Conservation (phyloP, 805 yeast genomes). For the Pichia manshurica region DNA sequence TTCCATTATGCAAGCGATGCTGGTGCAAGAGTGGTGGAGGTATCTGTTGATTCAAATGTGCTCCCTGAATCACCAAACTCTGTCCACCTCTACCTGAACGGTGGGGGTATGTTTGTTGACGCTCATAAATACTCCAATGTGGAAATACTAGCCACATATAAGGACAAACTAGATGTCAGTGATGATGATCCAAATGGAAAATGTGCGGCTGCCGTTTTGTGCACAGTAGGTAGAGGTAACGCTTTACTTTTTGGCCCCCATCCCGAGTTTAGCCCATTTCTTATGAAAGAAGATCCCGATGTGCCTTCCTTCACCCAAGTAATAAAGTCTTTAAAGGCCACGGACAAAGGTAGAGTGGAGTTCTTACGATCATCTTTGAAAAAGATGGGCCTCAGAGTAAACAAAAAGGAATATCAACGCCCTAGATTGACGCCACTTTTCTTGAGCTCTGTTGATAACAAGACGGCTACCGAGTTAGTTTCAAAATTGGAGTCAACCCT, state of each 20-base stretch:
- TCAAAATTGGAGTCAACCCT: slow-evolving; percentile 26
- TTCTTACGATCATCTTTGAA: slow-evolving; percentile 54
- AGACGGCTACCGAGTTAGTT: slow-evolving; percentile 30
- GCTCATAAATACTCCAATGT: slow-evolving; percentile 57
- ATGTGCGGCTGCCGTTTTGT: slow-evolving; percentile 67
- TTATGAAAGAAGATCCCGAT: slow-evolving; percentile 33
- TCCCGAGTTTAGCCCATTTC: slow-evolving; percentile 71
- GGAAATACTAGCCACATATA: slow-evolving; percentile 68
- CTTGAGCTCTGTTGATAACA: slow-evolving; percentile 39
- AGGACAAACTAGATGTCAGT: slow-evolving; percentile 48
- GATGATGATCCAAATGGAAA: slow-evolving; percentile 22
- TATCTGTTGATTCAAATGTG: slow-evolving; percentile 35
- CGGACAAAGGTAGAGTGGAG: slow-evolving; percentile 43
- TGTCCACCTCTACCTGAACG: slow-evolving; percentile 60
- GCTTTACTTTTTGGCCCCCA: slow-evolving; percentile 82
- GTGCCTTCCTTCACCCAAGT: slow-evolving; percentile 29
- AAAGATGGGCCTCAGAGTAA: slow-evolving; percentile 66
- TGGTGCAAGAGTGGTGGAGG: slow-evolving; percentile 61
- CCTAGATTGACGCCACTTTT: slow-evolving; percentile 70
- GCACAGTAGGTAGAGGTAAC: slow-evolving; percentile 66
- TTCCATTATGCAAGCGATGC: slow-evolving; percentile 70
- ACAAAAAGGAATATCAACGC: slow-evolving; percentile 39
- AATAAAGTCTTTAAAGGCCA: slow-evolving; percentile 35
- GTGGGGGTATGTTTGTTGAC: slow-evolving; percentile 83
- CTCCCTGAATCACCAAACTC: slow-evolving; percentile 28